These are phyloP conservation scores for Peronospora destructor DNA, from an alignment of 352 stramenopile genomes.

Conservation along the genomic window DNA sequence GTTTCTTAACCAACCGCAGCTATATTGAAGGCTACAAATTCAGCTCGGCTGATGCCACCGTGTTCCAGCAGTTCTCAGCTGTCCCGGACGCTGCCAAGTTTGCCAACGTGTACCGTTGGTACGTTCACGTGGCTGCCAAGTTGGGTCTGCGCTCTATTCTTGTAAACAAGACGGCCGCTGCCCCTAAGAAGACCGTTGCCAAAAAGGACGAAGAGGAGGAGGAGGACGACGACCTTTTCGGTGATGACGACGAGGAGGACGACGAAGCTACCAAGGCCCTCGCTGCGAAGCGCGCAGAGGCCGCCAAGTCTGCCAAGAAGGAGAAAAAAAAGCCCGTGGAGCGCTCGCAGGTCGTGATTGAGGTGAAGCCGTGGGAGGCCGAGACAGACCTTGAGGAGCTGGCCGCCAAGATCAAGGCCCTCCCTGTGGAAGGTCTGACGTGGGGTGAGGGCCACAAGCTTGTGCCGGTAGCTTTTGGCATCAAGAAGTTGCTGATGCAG, in stretches of 20 bases:
- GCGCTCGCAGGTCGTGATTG: slow-evolving; percentile 55
- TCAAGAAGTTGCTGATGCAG: slow-evolving; percentile 82
- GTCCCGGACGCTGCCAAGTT: slow-evolving; percentile 44
- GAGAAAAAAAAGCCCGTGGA: slow-evolving; percentile 61
- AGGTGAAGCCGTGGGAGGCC: slow-evolving; percentile 75
- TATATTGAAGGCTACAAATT: slow-evolving; percentile 80
- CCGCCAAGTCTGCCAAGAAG: slow-evolving; percentile 51
- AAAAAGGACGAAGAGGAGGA: slow-evolving; percentile 41
- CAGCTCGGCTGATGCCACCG: slow-evolving; percentile 48
- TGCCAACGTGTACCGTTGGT: slow-evolving; percentile 66
- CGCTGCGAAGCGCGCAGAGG: slow-evolving; percentile 45
- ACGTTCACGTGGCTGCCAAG: slow-evolving; percentile 57
- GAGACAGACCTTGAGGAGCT: slow-evolving; percentile 70
- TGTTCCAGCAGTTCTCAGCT: slow-evolving; percentile 44
- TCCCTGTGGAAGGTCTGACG: slow-evolving; percentile 59
- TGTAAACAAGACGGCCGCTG: slow-evolving; percentile 21
- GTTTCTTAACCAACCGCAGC: slow-evolving; percentile 68
- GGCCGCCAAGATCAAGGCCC: slow-evolving; percentile 66
- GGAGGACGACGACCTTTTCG: slow-evolving; percentile 43
- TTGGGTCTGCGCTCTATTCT: slow-evolving; percentile 43
- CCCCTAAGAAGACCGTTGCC: slow-evolving; percentile 21
- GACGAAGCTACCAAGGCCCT: slow-evolving; percentile 49
- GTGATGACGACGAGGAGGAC: slow-evolving; percentile 57
- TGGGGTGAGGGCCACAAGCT: slow-evolving; percentile 82
- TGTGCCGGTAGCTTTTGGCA: slow-evolving; percentile 74